Percentiles rank a stretch among this genome's conserved stretches.
These are phyloP conservation scores for Eremomyces bilateralis DNA, from an alignment of 495 filamentous ascomycete species.

Conservation along the genomic window DNA sequence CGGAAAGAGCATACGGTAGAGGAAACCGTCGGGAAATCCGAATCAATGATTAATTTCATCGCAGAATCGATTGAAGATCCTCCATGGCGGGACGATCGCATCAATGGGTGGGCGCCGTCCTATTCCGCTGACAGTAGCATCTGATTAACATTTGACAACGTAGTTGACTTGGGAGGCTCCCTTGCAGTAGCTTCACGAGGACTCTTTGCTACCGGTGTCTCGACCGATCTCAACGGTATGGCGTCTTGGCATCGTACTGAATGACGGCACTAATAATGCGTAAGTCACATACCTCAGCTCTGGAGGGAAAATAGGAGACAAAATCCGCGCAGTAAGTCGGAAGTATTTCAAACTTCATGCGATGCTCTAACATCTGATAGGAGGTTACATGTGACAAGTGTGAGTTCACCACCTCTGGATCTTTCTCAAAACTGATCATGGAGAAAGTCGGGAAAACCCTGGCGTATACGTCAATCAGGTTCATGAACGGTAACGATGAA, in stretches of 20 bases:
- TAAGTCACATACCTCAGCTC: constrained; percentile 76
- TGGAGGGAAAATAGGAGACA: constrained; percentile 67
- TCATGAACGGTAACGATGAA: constrained; percentile 54
- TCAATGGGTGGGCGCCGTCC: constrained; percentile 44
- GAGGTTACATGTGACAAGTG: constrained; percentile 72
- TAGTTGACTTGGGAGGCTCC: constrained; percentile 81
- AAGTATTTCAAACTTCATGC: too few species aligned
- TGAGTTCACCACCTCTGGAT: constrained; percentile 20
- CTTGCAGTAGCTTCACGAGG: constrained; percentile 83
- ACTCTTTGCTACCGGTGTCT: constrained; percentile 72
- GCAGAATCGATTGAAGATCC: constrained; percentile 70
- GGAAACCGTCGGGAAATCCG: background rate
- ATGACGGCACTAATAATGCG: constrained; percentile 2
- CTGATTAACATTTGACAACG: background rate
- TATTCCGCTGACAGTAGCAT: background rate
- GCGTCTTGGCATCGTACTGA: constrained; percentile 1
- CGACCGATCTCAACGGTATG: constrained; percentile 74
- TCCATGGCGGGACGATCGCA: constrained; percentile 90
- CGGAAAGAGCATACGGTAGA: constrained; percentile 68
- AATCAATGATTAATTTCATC: background rate
- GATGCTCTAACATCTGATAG: too few species aligned
- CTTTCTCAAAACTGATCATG: background rate
- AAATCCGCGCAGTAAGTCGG: constrained; percentile 42
- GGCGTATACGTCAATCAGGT: constrained; percentile 67
- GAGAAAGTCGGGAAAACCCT: constrained; percentile 69